Conservation (phyloP, 805 yeast species). For the Komagataella ulmi region DNA sequence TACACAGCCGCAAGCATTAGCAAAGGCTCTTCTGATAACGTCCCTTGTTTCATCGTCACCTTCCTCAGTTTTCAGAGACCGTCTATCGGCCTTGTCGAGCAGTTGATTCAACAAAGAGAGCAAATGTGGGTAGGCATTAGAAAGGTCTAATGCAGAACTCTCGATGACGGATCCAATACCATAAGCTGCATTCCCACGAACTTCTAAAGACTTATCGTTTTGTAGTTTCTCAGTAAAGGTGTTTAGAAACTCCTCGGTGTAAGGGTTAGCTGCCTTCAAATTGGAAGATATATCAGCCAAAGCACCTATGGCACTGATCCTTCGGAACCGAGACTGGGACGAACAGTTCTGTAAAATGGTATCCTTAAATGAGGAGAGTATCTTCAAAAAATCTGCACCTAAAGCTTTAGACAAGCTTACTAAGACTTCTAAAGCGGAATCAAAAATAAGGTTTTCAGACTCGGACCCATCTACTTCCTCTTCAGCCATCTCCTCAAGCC, state of each 20-base stretch:
- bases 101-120: conserved; percentile 57
- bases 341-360: conserved; percentile 41
- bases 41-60: conserved; percentile 73
- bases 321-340: conserved; percentile 55
- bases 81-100: conserved; percentile 67
- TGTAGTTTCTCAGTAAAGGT: conserved; percentile 57
- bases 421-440: conserved; percentile 76
- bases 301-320: conserved; percentile 79
- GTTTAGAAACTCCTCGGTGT: conserved; percentile 55
- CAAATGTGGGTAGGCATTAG: conserved; percentile 44
- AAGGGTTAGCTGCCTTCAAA: conserved; percentile 53
- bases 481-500: conserved; percentile 48
- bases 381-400: conserved; percentile 58
- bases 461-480: conserved; percentile 38
- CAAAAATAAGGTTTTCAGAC: conserved; percentile 59
- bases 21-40: conserved; percentile 69
- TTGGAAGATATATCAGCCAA: conserved; percentile 81
- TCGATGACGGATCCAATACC: conserved; percentile 77
- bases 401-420: conserved; percentile 66
- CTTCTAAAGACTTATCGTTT: conserved; percentile 71
- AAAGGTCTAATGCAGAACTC: conserved; percentile 30
- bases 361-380: conserved; percentile 63
- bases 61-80: conserved; percentile 41
- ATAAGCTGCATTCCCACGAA: conserved; percentile 89
- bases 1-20: conserved; percentile 96